Conservation (phyloP, 352 stramenopile species). For the Globisporangium solare region DNA sequence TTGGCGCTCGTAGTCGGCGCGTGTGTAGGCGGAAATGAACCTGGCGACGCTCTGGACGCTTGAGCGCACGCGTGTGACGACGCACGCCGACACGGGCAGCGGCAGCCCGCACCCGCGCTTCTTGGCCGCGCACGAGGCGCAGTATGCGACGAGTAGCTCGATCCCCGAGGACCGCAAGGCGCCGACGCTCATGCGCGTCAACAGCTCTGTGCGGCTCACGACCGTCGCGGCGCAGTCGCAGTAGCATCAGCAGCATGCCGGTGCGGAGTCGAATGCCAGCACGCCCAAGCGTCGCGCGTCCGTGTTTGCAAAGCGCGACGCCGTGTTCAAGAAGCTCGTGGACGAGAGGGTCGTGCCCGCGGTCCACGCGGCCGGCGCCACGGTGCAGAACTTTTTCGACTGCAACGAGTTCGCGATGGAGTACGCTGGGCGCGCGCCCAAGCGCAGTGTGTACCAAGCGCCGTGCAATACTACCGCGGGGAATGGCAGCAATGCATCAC, state of each 20-base stretch:
- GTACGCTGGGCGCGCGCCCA: constrained; percentile 41
- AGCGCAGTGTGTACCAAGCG: constrained; percentile 10
- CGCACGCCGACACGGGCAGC: constrained; percentile 7
- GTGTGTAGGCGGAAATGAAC: constrained; percentile 29
- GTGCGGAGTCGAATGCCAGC: background rate
- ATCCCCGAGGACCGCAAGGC: constrained; percentile 7
- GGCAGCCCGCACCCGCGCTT: background rate
- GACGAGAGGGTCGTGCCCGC: constrained; percentile 29
- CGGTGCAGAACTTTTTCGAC: constrained; percentile 18
- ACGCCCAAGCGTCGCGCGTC: constrained; percentile 7
- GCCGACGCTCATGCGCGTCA: background rate
- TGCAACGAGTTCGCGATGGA: constrained; percentile 65
- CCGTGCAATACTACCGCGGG: background rate
- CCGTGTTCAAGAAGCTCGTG: constrained; percentile 31
- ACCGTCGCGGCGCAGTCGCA: constrained; percentile 6
- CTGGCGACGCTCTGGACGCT: constrained; percentile 44
- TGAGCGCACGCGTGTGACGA: constrained; percentile 38
- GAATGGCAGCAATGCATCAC: background rate
- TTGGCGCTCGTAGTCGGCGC: too few species aligned
- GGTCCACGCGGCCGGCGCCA: background rate
- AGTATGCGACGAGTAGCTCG: background rate
- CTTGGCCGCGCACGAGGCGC: background rate
- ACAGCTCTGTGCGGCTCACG: background rate
- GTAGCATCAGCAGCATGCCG: constrained; percentile 9
- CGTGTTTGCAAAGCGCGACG: constrained; percentile 17